A percentile compares a stretch with the other conserved stretches of the same genome.
Evolutionary conservation across 2,329 filamentous ascomycete genomes (phyloP).

Genomic region (Amesomyces nigricolor): DNA sequence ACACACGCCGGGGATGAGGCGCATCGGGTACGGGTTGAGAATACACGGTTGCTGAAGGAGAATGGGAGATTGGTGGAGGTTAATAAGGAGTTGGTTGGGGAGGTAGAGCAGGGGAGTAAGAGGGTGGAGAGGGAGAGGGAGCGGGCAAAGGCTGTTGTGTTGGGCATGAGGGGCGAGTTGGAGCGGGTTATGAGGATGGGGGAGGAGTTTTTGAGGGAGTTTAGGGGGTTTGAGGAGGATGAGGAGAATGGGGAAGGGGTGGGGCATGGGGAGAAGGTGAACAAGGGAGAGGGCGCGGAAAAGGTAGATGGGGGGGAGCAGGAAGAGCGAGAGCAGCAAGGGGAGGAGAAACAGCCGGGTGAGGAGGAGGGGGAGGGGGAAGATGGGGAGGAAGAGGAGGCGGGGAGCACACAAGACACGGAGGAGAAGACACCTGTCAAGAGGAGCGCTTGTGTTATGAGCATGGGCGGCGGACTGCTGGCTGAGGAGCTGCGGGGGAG

Average conservation of each 20-base stretch:
- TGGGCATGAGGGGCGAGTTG: constrained; percentile 48
- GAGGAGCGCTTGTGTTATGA: not conserved
- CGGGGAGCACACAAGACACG: not conserved
- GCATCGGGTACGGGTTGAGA: constrained; percentile 42
- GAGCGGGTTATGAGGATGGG: constrained; percentile 44
- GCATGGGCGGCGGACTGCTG: constrained; percentile 23
- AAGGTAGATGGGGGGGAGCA: not conserved
- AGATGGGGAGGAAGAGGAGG: constrained; percentile 16
- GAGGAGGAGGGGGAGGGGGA: not conserved
- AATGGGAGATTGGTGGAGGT: not conserved
- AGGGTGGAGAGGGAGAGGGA: constrained; percentile 29
- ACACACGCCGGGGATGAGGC: constrained; percentile 44
- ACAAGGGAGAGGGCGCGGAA: not conserved
- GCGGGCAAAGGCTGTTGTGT: constrained; percentile 35
- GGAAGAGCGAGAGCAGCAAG: constrained; percentile 19
- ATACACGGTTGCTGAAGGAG: constrained; percentile 33
- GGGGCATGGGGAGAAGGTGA: not conserved
- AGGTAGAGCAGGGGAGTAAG: constrained; percentile 37
- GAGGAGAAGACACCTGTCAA: not conserved
- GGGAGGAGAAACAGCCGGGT: not conserved
- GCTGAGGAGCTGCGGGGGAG: constrained; percentile 29
- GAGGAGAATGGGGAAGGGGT: constrained; percentile 21
- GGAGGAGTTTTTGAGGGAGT: constrained; percentile 36
- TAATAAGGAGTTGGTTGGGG: constrained; percentile 36
- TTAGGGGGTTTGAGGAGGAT: constrained; percentile 26